phyloP scores from a whole-genome alignment of 306 rosid species.

The Abrus pulchellus region DNA sequence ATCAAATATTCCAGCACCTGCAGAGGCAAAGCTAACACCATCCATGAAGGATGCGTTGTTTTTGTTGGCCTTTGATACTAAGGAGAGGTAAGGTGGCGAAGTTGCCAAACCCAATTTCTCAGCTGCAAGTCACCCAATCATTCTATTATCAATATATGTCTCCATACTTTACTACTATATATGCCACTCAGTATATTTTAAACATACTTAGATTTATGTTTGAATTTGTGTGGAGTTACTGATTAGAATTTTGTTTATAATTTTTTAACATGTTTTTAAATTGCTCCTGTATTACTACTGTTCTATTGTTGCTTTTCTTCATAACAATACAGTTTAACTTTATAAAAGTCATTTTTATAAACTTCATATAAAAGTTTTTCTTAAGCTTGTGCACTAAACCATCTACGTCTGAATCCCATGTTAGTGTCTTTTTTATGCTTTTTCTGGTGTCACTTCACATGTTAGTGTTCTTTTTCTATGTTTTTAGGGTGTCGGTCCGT shows the following conservation, averaged over 20 bases:
- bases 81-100: slow-evolving; percentile 77
- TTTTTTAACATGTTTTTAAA: too few species aligned
- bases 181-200: background rate
- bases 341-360: background rate
- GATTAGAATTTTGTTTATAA: too few species aligned
- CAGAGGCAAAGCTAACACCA: slow-evolving; percentile 91
- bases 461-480: background rate
- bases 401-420: slow-evolving; percentile 3
- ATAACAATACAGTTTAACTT: background rate
- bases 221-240: too few species aligned
- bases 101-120: slow-evolving; percentile 75
- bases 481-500: slow-evolving; percentile 6
- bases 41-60: slow-evolving; percentile 43
- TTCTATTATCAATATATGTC: background rate
- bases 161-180: background rate
- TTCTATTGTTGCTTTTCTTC: background rate
- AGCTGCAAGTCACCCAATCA: slow-evolving; percentile 58
- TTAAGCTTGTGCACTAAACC: slow-evolving; percentile 36
- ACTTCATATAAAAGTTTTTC: background rate
- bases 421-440: slow-evolving; percentile 28
- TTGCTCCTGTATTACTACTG: background rate
- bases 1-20: slow-evolving; percentile 91
- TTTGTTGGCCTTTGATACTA: slow-evolving; percentile 52
- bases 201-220: too few species aligned
- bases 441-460: background rate